Base-by-base conservation (phyloP, 768 basidiomycete species). In the Xanthoconium purpureum region DNA sequence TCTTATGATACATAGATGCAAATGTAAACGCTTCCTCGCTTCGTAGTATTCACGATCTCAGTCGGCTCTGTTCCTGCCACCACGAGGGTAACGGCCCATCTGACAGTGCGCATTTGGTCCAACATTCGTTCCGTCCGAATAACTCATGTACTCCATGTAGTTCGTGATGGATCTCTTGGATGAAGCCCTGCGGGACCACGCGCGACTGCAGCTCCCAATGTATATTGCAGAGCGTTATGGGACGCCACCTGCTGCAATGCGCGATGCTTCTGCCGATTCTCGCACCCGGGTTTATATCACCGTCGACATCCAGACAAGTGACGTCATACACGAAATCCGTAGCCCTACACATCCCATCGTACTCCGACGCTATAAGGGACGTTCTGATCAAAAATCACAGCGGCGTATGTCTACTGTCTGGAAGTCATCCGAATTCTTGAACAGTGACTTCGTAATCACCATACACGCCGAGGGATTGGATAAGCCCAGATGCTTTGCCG, bases 191-290 rank as follows among this genome's bases (percentile, higher is more conserved):
- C 55, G 58, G 18, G 77, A 84, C 54, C 73, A 78, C 45, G 64
- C 84, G 17, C 77, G 83, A 9, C 75, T 86, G n/a, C 77, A 80
- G 52, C 74, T 87, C 14, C 82, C 85, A 0, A 71, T 76, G 59
- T 62, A 71, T 45, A 68, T 85, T 5, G 81, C 80, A 0, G 57
- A 76, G 38, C 80, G 85, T 6, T 87, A 84, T 58, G 84, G 84
- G 2, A 63, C 67, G 5, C 69, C 70, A 11, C 79, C 81, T n/a
- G 43, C 63, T 0, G 77, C 68, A 9, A 69, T 83, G 18, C 56
- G 63, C 8, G 60, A 64, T 20, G 63, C 77, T 0, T 60, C 68
- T 11, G 69, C 71, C 1, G 53, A 69, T 7, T 48, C 62, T 0
- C 58, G 56, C 0, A 78, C 80, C 1, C 71, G 74, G 5, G 58